Base-by-base conservation (phyloP, 2,329 filamentous ascomycete species). In the Trichoderma atroviride region DNA sequence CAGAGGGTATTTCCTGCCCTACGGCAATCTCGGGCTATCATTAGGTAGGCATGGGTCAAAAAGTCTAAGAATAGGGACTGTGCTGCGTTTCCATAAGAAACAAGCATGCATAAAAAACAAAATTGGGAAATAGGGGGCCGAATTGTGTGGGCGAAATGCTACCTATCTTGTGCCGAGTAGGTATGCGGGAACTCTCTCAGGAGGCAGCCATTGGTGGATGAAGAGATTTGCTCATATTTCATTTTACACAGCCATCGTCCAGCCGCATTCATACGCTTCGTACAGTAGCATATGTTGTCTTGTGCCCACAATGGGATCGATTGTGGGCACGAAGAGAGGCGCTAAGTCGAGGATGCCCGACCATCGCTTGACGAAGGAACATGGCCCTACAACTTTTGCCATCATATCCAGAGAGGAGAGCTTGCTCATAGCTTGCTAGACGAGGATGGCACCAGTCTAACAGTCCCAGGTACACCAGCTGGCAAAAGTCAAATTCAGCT, bases 191-290 rank as follows among this genome's bases (percentile, higher is more conserved):
- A 33, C 40, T 56, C 52, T 58, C 53, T 35, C 63, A 57, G 40
- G 55, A 47, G 40, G 13, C 47, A 65, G 37, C 27, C 40, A 59
- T 58, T 59, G 63, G 63, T 22, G 27, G 53, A 52, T 10, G 31
- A 52, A 22, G 19, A 9, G 57, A 53, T 60, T 61, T 61, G 55
- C 67, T 69, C 60, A 69, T 53, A 69, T 53, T 69, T 69, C 37
- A 53, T 31, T 69, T 37, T 37, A 56, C 52, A 22, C 67, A 43
- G 52, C 52, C 62, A 33, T 33, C 24, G 58, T 63, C 31, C 35
- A 31, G 53, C 52, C 53, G 67, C 61, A 43, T 50, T 58, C 35
- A 47, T 7, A 66, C 61, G 40, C 62, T 43, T 43, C 27, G 24
- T 50, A 65, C 40, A 37, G 63, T 59, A 59, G 53, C 55, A 67